phyloP scores from a whole-genome alignment of 768 basidiomycete genomes.

The Lactifluus rugatus region DNA sequence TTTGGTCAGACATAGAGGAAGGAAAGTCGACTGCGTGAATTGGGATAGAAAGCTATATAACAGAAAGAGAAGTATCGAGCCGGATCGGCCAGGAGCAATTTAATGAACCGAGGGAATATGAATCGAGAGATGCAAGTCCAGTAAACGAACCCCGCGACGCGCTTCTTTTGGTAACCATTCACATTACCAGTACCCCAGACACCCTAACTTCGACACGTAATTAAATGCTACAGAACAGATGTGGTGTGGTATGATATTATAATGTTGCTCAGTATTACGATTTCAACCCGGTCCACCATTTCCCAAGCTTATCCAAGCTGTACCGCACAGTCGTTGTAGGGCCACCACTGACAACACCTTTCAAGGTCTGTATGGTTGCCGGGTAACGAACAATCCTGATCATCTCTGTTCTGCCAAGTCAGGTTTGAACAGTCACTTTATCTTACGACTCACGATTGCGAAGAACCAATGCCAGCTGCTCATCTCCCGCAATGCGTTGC shows the following conservation, averaged over 20 bases:
- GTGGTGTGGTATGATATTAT: background rate
- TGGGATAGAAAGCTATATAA: conserved; percentile 11
- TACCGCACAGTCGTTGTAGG: conserved; percentile 71
- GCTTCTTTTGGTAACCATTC: background rate
- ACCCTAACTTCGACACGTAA: no score
- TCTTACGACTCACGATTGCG: conserved; percentile 34
- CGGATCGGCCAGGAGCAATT: conserved; percentile 11
- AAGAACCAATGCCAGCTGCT: conserved; percentile 43
- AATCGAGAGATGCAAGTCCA: background rate
- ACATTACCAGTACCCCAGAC: background rate
- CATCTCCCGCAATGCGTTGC: conserved; percentile 59
- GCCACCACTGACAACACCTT: conserved; percentile 80
- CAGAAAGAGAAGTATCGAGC: conserved; percentile 2
- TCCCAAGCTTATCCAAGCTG: conserved; percentile 62
- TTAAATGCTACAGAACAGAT: background rate
- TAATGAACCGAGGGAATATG: background rate
- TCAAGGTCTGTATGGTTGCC: conserved; percentile 74
- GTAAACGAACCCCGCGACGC: background rate
- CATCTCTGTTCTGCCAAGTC: conserved; percentile 46
- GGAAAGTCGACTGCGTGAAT: conserved; percentile 10
- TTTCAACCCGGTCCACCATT: conserved; percentile 53
- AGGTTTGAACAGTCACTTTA: background rate
- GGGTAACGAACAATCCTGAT: conserved; percentile 69
- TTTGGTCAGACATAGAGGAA: conserved; percentile 10
- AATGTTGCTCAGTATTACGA: background rate